Base-by-base conservation (phyloP, 2,329 filamentous ascomycete genomes). In the Aspergillus pseudonomiae region DNA sequence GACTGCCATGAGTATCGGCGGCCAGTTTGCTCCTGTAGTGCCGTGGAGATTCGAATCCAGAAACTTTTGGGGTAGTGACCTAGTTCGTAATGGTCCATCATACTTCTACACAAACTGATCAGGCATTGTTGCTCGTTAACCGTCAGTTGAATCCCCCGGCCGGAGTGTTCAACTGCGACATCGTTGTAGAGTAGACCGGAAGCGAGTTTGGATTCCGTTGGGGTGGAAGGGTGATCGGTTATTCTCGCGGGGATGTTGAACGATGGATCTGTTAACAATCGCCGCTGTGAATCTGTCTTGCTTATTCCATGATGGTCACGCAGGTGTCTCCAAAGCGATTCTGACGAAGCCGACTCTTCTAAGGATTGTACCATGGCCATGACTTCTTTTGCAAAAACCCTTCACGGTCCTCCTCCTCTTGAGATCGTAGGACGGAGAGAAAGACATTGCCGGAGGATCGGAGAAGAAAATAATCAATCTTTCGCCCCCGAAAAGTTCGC, bases 1-100 rank as follows among this genome's bases (percentile, higher is more conserved):
- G 73, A 74, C 41, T 70, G 69, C 70, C 71, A 73, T 0, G 73
- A 74, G 43, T 74, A 74, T 12, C 60, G 46, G n/a, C 73, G 71
- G 36, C 67, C 66, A 14, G 68, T 70, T 45, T 55, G 30, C 32
- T 53, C 41, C 14, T 64, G 57, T 3, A 74, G 63, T 2, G 57
- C 30, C 6, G 56, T 41, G 6, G 72, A 65, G 7, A 74, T 65
- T 3, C 53, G 46, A 19, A 67, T 46, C 73, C 73, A 74, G 43
- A 72, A 73, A 19, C 62, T 45, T 30, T 71, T 73, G 1, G 63
- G 61, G 16, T 68, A 58, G 24, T 57, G 52, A 16, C 63, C 60
- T 5, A 63, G 62, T 16, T 70, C 61, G 48, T 63, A 65, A 21
- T 64, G 60, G 4, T n/a, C 39, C 67, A 68, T 67, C 52, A 62